Evolutionary conservation across 768 basidiomycete genomes (phyloP).

Genomic region (Pulveroboletus sp.): DNA sequence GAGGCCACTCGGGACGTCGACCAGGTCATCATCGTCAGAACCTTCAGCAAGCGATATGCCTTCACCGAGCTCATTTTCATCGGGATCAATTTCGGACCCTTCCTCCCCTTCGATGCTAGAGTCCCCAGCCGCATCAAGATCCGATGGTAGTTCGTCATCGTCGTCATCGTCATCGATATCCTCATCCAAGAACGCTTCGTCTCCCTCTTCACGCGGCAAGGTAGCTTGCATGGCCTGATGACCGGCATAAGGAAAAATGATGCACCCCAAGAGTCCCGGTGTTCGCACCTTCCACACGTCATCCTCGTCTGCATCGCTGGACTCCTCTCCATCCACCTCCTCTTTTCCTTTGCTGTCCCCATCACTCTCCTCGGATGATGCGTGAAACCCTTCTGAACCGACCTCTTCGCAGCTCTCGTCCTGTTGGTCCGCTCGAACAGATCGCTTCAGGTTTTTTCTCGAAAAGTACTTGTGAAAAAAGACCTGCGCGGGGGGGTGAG

Average conservation of each 20-base stretch:
- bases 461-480: conserved; percentile 93
- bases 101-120: conserved; percentile 33
- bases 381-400: conserved; percentile 22
- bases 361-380: conserved; percentile 19
- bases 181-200: conserved; percentile 40
- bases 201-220: conserved; percentile 60
- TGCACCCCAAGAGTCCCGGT: not conserved
- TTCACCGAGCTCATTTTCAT: conserved; percentile 38
- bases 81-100: conserved; percentile 23
- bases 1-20: conserved; percentile 55
- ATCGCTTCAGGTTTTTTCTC: conserved; percentile 57
- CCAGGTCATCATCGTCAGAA: conserved; percentile 69
- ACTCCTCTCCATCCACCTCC: conserved; percentile 39
- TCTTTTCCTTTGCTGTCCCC: conserved; percentile 23
- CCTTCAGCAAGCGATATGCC: conserved; percentile 55
- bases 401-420: conserved; percentile 26
- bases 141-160: conserved; percentile 27
- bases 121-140: conserved; percentile 29
- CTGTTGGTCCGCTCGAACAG: conserved; percentile 37
- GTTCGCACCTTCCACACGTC: conserved; percentile 83
- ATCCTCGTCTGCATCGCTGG: conserved; percentile 53
- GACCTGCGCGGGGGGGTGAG: conserved; percentile 40
- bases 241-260: not conserved
- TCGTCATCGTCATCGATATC: conserved; percentile 22
- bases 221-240: conserved; percentile 83